These are phyloP conservation scores for Malassezia obtusa DNA, from an alignment of 1,284 basidiomycete species.

Conservation along the genomic window DNA sequence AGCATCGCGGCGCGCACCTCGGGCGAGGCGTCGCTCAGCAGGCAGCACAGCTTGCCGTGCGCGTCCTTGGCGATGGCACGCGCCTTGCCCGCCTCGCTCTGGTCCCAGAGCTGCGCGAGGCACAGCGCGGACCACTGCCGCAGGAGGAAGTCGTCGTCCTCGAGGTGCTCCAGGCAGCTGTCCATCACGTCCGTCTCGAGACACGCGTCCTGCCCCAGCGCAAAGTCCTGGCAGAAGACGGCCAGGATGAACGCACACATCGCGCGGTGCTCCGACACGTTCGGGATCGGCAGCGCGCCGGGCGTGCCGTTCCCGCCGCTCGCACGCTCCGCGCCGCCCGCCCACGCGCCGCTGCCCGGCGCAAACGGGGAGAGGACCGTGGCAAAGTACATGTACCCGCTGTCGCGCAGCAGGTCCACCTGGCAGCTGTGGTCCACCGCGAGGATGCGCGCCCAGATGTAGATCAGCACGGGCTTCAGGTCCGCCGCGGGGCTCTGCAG, in stretches of 20 bases:
- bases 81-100: constrained; percentile 79
- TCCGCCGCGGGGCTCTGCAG: constrained; percentile 89
- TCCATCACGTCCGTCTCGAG: constrained; percentile 78
- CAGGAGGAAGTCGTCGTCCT: constrained; percentile 78
- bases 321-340: not conserved
- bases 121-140: constrained; percentile 90
- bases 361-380: constrained; percentile 39
- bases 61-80: constrained; percentile 70
- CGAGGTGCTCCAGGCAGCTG: constrained; percentile 70
- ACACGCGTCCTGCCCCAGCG: constrained; percentile 75
- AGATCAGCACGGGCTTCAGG: constrained; percentile 92
- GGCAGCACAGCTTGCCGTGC: constrained; percentile 72
- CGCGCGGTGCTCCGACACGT: constrained; percentile 89
- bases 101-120: constrained; percentile 90
- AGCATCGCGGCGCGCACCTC: constrained; percentile 86
- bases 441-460: constrained; percentile 95
- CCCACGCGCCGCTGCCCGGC: constrained; percentile 46
- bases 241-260: constrained; percentile 97
- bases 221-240: constrained; percentile 80
- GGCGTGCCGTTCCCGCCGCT: not conserved
- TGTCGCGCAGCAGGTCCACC: constrained; percentile 71
- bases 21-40: constrained; percentile 77
- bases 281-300: constrained; percentile 57
- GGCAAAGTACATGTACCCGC: constrained; percentile 46
- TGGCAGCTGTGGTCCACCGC: constrained; percentile 91